Conservation (phyloP, 2,329 filamentous ascomycete genomes). For the Xylariaceae sp. region DNA sequence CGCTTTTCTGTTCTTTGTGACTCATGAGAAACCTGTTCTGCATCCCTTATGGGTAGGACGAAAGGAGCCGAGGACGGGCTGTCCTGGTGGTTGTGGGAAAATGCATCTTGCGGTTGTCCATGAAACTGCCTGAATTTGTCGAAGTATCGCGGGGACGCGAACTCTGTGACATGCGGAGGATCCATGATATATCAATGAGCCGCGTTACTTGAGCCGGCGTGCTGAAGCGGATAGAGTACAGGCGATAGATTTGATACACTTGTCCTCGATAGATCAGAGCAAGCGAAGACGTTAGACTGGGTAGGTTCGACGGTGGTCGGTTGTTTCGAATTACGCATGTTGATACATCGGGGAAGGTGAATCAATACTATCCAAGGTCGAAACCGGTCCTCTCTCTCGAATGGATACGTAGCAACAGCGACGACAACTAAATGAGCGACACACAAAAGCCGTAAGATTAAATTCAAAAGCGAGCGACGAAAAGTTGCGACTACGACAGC, state of each 20-base stretch:
- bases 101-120: constrained; percentile 37
- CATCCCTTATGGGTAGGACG: constrained; percentile 42
- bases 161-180: constrained; percentile 60
- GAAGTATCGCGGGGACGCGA: constrained; percentile 62
- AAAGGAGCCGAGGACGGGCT: constrained; percentile 34
- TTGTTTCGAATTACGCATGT: constrained; percentile 29
- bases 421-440: constrained; percentile 15
- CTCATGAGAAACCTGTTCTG: constrained; percentile 31
- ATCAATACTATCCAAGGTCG: background rate
- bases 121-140: constrained; percentile 55
- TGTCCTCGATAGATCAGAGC: constrained; percentile 23
- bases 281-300: constrained; percentile 20
- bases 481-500: background rate
- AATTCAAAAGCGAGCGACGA: constrained; percentile 10
- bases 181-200: constrained; percentile 44
- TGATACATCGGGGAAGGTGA: constrained; percentile 22
- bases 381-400: constrained; percentile 2
- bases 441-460: constrained; percentile 2
- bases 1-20: constrained; percentile 24
- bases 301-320: constrained; percentile 18
- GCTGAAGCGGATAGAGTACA: constrained; percentile 19
- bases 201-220: constrained; percentile 12
- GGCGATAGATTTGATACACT: constrained; percentile 21
- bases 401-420: constrained; percentile 1
- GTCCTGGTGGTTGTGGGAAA: constrained; percentile 22